Evolutionary conservation across 1,284 basidiomycete species (phyloP).

Genomic region (Apiotrichum akiyoshidainum): DNA sequence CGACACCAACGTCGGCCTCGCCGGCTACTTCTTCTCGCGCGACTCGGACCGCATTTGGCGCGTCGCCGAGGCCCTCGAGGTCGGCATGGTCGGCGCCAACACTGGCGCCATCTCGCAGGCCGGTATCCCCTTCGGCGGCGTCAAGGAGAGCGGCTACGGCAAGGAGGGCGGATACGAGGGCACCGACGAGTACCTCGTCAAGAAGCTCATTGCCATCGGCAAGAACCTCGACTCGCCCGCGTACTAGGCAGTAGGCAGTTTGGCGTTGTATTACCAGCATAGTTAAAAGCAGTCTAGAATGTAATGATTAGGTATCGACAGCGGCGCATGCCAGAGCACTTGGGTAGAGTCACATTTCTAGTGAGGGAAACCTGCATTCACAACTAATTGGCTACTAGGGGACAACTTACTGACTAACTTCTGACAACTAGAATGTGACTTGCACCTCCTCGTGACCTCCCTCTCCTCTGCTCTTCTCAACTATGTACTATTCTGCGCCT

Average conservation of each 20-base stretch:
- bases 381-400: no score
- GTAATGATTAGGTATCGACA: no score
- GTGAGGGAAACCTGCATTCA: no score
- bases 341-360: no score
- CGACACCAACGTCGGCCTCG: conserved; percentile 76
- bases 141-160: conserved; percentile 48
- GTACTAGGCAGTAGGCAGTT: background rate
- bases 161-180: conserved; percentile 46
- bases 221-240: conserved; percentile 12
- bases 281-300: no score
- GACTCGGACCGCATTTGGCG: conserved; percentile 90
- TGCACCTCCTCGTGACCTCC: no score
- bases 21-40: conserved; percentile 85
- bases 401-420: no score
- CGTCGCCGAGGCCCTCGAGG: conserved; percentile 94
- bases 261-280: no score
- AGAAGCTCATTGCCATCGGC: conserved; percentile 43
- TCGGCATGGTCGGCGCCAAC: conserved; percentile 75
- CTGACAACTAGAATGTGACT: no score
- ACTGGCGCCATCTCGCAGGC: conserved; percentile 66
- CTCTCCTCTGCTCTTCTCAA: no score
- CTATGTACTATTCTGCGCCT: background rate
- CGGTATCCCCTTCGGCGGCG: conserved; percentile 86
- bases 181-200: conserved; percentile 44
- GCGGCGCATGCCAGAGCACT: no score